These are phyloP conservation scores for Ceratobasidium theobromae DNA, from an alignment of 1,284 basidiomycete genomes.

Conservation along the genomic window DNA sequence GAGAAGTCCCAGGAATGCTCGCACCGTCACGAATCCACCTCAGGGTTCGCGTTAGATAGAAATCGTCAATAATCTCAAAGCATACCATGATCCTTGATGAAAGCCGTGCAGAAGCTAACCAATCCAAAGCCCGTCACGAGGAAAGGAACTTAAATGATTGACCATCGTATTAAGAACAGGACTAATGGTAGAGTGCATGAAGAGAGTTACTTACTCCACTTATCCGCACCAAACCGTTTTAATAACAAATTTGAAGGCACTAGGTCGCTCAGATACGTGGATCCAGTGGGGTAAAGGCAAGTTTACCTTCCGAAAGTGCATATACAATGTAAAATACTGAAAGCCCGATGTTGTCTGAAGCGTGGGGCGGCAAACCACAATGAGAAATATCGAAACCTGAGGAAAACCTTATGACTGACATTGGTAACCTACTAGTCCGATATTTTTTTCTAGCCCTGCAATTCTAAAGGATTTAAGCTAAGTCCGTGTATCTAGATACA, in stretches of 20 bases:
- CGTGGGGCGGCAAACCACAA: neutral
- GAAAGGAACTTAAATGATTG: constrained; percentile 26
- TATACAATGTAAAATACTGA: constrained; percentile 37
- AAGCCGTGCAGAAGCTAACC: constrained; percentile 39
- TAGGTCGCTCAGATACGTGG: neutral
- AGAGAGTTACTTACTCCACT: constrained; percentile 33
- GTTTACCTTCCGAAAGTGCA: constrained; percentile 34
- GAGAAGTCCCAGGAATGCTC: constrained; percentile 43
- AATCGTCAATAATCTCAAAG: neutral
- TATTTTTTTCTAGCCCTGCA: constrained; percentile 35
- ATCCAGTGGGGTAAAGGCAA: neutral
- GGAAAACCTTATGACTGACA: constrained; percentile 23
- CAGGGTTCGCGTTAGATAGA: neutral
- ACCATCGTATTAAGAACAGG: neutral
- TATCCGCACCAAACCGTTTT: constrained; percentile 34
- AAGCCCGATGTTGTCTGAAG: constrained; percentile 36
- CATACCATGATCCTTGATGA: constrained; percentile 41
- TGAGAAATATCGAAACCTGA: neutral
- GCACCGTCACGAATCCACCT: constrained; percentile 41
- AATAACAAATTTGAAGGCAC: constrained; percentile 37
- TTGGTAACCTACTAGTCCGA: constrained; percentile 35
- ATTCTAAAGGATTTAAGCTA: constrained; percentile 14
- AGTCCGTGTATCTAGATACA: neutral
- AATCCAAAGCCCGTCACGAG: constrained; percentile 35
- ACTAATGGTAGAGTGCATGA: neutral